A percentile compares a stretch with the other conserved stretches of the same genome.
phyloP scores from a whole-genome alignment of 108 stramenopile genomes.

The Skeletonema grethae region DNA sequence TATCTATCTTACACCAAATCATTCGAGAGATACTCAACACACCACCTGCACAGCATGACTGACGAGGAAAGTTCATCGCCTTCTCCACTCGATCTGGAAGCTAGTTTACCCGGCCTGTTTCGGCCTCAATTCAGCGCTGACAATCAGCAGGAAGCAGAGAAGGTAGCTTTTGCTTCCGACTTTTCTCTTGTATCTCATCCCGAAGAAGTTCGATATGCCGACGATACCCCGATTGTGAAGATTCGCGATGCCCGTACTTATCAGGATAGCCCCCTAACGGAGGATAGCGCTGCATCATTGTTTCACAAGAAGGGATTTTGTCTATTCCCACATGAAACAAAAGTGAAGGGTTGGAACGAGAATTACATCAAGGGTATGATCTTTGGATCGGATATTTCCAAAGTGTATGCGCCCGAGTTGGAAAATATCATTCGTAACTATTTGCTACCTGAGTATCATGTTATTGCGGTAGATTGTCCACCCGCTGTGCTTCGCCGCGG shows the following conservation, averaged over 20 bases:
- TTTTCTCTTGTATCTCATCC: background rate
- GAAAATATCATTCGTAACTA: background rate
- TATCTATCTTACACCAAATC: no score
- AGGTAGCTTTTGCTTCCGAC: background rate
- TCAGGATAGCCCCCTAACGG: background rate
- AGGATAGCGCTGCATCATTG: background rate
- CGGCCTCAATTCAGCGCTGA: background rate
- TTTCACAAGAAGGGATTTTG: constrained; percentile 1
- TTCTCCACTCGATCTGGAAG: background rate
- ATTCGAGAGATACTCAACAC: no score
- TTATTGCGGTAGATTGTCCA: background rate
- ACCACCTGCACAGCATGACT: background rate
- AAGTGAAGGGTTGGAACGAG: constrained; percentile 3
- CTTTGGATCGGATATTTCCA: background rate
- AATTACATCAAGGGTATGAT: background rate
- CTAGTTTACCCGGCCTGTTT: background rate
- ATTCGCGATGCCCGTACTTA: background rate
- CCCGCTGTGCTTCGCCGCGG: constrained; percentile 1
- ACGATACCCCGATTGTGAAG: background rate
- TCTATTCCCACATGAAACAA: background rate
- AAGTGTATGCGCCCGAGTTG: background rate
- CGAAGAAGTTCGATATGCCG: background rate
- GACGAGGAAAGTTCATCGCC: background rate
- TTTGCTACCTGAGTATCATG: constrained; percentile 1
- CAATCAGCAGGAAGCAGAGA: background rate